Conservation (phyloP, 1,284 basidiomycete species). For the Ustanciosporium gigantosporum region DNA sequence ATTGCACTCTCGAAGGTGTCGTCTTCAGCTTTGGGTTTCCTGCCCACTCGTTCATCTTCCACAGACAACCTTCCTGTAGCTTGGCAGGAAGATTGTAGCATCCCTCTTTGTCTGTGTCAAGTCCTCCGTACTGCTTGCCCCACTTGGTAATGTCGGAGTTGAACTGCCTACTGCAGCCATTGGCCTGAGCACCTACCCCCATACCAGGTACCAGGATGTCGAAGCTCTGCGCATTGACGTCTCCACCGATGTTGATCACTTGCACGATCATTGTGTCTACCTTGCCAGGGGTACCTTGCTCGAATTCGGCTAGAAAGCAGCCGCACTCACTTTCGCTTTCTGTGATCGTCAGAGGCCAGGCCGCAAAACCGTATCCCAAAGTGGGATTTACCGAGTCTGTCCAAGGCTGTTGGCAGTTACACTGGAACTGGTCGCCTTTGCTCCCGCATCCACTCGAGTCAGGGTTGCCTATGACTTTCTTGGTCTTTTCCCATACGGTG, state of each 20-base stretch:
- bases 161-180: slow-evolving; percentile 23
- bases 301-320: slow-evolving; percentile 20
- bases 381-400: slow-evolving; percentile 13
- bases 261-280: slow-evolving; percentile 28
- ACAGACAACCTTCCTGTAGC: slow-evolving; percentile 24
- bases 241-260: slow-evolving; percentile 27
- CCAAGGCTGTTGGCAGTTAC: slow-evolving; percentile 34
- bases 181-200: slow-evolving; percentile 13
- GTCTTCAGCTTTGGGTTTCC: slow-evolving; percentile 11
- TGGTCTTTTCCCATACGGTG: too few relatives aligned
- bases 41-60: slow-evolving; percentile 29
- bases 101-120: slow-evolving; percentile 11
- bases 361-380: slow-evolving; percentile 22
- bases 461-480: slow-evolving; percentile 16
- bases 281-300: slow-evolving; percentile 10
- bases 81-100: slow-evolving; percentile 18
- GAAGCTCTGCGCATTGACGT: slow-evolving; percentile 10
- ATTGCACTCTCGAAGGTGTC: slow-evolving; percentile 11
- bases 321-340: slow-evolving; percentile 15
- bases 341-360: slow-evolving; percentile 8
- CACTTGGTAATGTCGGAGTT: slow-evolving; percentile 15
- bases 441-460: slow-evolving; percentile 31
- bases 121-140: slow-evolving; percentile 29
- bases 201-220: slow-evolving; percentile 36
- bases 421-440: slow-evolving; percentile 23